A percentile compares a stretch with the other conserved stretches of the same genome.
Conservation (phyloP, 2,329 filamentous ascomycete genomes). For the Alternaria postmessia region DNA sequence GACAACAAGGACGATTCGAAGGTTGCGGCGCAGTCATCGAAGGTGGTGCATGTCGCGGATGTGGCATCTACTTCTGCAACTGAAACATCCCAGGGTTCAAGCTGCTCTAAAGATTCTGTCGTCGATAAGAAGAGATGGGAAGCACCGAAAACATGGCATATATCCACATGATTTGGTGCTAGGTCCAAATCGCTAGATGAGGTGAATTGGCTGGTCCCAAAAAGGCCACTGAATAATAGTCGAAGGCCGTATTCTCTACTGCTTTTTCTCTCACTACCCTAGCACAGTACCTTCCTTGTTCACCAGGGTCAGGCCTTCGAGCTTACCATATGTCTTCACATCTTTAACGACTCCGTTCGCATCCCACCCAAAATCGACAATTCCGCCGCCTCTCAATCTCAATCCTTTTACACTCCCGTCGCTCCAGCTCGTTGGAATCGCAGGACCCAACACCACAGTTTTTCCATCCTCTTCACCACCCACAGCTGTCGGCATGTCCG, state of each 20-base stretch:
- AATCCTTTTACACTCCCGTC: constrained; percentile 57
- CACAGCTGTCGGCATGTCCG: constrained; percentile 55
- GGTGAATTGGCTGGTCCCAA: neutral
- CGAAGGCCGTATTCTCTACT: neutral
- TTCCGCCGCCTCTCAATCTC: constrained; percentile 55
- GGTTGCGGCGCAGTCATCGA: neutral
- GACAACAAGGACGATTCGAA: neutral
- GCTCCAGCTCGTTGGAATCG: constrained; percentile 57
- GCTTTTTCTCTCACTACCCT: neutral
- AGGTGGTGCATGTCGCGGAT: neutral
- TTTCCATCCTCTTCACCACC: constrained; percentile 22
- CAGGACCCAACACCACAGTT: constrained; percentile 57
- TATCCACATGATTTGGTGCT: neutral
- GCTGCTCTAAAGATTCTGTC: neutral
- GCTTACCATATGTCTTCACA: neutral
- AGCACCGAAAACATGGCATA: neutral
- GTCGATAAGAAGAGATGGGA: neutral
- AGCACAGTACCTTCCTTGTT: constrained; percentile 20
- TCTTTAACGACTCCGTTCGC: constrained; percentile 46
- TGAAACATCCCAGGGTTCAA: neutral
- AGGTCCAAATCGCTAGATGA: neutral
- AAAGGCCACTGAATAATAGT: neutral
- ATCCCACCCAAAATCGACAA: constrained; percentile 58
- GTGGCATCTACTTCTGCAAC: neutral
- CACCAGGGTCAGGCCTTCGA: constrained; percentile 13